phyloP scores from a whole-genome alignment of 768 basidiomycete genomes.

The Guyanaporus albipodus region DNA sequence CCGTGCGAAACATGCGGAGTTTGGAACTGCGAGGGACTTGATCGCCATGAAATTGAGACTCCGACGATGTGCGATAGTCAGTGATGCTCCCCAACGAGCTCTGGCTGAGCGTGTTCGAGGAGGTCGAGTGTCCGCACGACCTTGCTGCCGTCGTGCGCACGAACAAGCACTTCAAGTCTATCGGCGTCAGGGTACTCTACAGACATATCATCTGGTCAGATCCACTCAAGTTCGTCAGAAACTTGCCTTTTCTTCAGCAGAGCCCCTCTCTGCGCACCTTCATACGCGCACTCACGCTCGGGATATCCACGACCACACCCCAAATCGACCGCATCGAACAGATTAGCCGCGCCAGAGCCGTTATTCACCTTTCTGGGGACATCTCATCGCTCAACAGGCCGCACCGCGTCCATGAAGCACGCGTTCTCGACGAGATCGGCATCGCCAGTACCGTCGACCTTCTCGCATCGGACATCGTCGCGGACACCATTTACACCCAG shows the following conservation, averaged over 20 bases:
- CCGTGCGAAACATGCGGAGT: no score
- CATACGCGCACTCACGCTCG: slow-evolving; percentile 24
- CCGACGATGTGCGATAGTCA: no score
- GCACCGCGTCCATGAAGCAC: slow-evolving; percentile 22
- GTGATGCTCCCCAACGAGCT: slow-evolving; percentile 35
- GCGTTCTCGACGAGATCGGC: slow-evolving; percentile 22
- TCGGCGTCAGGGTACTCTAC: slow-evolving; percentile 31
- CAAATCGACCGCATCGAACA: slow-evolving; percentile 28
- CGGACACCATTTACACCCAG: slow-evolving; percentile 19
- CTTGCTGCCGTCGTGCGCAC: slow-evolving; percentile 31
- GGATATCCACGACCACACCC: slow-evolving; percentile 20
- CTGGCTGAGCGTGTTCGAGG: slow-evolving; percentile 38
- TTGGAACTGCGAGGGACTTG: no score
- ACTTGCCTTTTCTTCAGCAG: slow-evolving; percentile 15
- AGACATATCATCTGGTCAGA: slow-evolving; percentile 33
- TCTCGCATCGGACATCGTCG: slow-evolving; percentile 17
- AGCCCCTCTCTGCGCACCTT: slow-evolving; percentile 8
- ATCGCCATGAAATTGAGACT: no score
- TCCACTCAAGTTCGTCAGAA: slow-evolving; percentile 26
- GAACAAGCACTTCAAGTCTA: slow-evolving; percentile 29
- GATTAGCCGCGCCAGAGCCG: slow-evolving; percentile 24
- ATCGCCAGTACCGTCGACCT: slow-evolving; percentile 18
- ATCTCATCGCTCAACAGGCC: slow-evolving; percentile 15
- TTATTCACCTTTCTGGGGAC: slow-evolving; percentile 17
- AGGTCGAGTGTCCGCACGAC: slow-evolving; percentile 28